phyloP scores from a whole-genome alignment of 192 early-diverging fungal genomes.

The Chytriomyces hyalinus region DNA sequence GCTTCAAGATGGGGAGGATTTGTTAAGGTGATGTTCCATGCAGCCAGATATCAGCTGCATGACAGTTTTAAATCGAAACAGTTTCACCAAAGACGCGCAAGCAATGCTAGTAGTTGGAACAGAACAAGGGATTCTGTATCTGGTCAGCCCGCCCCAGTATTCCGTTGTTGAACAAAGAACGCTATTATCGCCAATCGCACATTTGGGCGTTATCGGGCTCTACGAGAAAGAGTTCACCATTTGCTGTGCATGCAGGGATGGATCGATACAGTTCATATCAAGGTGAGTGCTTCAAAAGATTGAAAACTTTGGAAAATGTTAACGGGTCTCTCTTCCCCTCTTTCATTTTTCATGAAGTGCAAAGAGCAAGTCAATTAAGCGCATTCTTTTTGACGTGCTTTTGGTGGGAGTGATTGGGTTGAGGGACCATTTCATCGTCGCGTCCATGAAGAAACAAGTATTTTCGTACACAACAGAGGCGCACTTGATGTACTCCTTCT shows the following conservation, averaged over 20 bases:
- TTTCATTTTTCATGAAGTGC: not conserved
- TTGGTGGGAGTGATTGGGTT: not conserved
- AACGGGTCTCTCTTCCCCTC: not conserved
- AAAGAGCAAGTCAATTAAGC: not conserved
- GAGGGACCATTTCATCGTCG: constrained; percentile 3
- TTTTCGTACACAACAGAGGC: constrained; percentile 13
- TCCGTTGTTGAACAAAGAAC: constrained; percentile 24
- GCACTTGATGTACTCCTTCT: not conserved
- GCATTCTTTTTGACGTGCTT: not conserved
- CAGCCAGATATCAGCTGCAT: constrained; percentile 28
- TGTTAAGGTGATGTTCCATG: not conserved
- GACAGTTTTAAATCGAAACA: constrained; percentile 18
- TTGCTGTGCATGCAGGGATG: not conserved
- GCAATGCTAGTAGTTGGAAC: constrained; percentile 28
- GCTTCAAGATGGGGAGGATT: not conserved
- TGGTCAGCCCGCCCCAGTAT: constrained; percentile 33
- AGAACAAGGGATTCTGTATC: constrained; percentile 24
- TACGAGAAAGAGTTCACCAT: constrained; percentile 24
- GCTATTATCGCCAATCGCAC: constrained; percentile 6
- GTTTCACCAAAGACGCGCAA: not conserved
- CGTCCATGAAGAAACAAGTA: constrained; percentile 14
- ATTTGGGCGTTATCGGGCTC: constrained; percentile 1
- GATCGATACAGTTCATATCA: not conserved
- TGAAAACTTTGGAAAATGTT: too few species aligned
- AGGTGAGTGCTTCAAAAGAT: not conserved